A percentile compares a stretch with the other conserved stretches of the same genome.
Conservation (phyloP, 208 protist genomes). For the Acanthamoeba healyi region DNA sequence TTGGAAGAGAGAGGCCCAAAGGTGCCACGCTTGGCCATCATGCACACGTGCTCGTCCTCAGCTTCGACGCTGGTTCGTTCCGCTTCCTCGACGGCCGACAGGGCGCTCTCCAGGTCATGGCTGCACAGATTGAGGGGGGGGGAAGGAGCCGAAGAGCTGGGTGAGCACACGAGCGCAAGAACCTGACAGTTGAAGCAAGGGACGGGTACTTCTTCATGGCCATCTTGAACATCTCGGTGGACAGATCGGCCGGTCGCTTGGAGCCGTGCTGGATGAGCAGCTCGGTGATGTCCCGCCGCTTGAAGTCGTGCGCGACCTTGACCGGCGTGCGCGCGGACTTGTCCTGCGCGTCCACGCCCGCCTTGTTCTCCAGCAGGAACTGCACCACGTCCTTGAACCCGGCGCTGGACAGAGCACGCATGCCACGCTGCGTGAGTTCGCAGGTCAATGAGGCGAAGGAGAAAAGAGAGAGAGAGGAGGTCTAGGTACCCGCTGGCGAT, state of each 20-base stretch:
- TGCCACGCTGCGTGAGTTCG: too few relatives aligned
- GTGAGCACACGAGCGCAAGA: too few relatives aligned
- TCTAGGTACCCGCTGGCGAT: slow-evolving; percentile 48
- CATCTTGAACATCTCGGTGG: neutral
- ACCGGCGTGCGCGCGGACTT: slow-evolving; percentile 13
- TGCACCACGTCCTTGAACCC: neutral
- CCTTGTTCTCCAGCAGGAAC: neutral
- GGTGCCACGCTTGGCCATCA: neutral
- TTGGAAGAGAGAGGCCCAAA: slow-evolving; percentile 25
- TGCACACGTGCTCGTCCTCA: neutral
- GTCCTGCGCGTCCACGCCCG: slow-evolving; percentile 7
- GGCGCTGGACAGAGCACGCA: too few relatives aligned
- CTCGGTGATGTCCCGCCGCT: neutral
- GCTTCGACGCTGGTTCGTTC: neutral
- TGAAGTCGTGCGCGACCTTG: slow-evolving; percentile 45
- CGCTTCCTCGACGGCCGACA: neutral
- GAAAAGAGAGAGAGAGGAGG: too few relatives aligned
- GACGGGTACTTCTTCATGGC: neutral
- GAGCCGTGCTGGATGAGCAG: neutral
- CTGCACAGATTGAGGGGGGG: neutral
- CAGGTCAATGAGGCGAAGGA: too few relatives aligned
- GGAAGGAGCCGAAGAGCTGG: neutral
- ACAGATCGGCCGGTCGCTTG: neutral
- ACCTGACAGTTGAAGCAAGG: too few relatives aligned
- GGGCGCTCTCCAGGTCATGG: neutral